These are phyloP conservation scores for Staphylotrichum tortipilum DNA, from an alignment of 495 filamentous ascomycete genomes.

Conservation along the genomic window DNA sequence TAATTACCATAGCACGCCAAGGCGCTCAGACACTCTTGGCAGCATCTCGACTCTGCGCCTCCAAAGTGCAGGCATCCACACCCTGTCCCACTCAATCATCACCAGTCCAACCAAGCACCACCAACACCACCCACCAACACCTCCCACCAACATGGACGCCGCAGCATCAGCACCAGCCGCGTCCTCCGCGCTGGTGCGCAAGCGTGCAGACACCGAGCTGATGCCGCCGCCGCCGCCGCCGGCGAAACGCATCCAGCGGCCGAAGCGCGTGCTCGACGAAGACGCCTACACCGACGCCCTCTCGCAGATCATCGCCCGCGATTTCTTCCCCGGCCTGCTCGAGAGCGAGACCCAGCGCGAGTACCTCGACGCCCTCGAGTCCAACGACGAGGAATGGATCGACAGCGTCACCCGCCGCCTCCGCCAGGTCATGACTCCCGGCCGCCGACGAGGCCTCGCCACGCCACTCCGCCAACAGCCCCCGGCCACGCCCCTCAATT, in stretches of 20 bases:
- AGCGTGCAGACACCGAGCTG: conserved; percentile 57
- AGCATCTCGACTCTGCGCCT: no score
- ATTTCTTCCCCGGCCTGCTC: conserved; percentile 90
- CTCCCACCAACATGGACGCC: no score
- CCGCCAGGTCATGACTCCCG: conserved; percentile 74
- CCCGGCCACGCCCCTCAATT: conserved; percentile 41
- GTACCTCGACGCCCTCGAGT: conserved; percentile 83
- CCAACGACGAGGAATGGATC: conserved; percentile 78
- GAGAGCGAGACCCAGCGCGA: conserved; percentile 83
- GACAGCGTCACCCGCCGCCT: conserved; percentile 64
- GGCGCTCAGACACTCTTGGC: no score
- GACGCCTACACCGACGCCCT: conserved; percentile 85
- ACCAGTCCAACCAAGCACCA: no score
- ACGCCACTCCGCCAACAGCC: conserved; percentile 20
- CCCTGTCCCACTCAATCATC: no score
- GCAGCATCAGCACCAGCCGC: conserved; percentile 25
- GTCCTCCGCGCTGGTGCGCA: conserved; percentile 50
- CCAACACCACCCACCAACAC: no score
- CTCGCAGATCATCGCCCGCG: conserved; percentile 89
- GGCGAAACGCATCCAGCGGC: conserved; percentile 86
- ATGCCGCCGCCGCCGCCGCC: conserved; percentile 90
- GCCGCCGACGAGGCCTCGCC: conserved; percentile 33
- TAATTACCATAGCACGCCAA: no score
- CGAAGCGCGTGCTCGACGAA: conserved; percentile 82
- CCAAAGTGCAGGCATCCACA: no score